A percentile compares a stretch with the other conserved stretches of the same genome.
phyloP scores from a whole-genome alignment of 495 filamentous ascomycete species.

The Neurospora sp. region DNA sequence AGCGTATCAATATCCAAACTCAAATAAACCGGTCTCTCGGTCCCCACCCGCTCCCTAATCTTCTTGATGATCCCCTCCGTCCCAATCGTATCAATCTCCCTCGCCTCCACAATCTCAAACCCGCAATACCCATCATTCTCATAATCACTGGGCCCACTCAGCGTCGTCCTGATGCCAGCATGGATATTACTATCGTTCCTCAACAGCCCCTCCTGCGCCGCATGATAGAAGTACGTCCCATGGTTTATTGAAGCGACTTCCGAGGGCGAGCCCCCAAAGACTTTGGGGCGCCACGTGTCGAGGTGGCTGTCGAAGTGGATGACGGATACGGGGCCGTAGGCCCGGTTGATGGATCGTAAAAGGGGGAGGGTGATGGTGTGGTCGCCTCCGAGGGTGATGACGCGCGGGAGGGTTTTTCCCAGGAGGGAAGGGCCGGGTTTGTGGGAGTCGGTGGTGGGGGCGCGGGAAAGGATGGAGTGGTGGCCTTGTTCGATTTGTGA shows the following conservation, averaged over 20 bases:
- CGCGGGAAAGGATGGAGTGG: conserved; percentile 38
- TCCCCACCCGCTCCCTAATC: conserved; percentile 45
- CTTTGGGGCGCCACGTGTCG: conserved; percentile 66
- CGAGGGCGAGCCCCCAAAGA: conserved; percentile 47
- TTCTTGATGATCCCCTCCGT: conserved; percentile 44
- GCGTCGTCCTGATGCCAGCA: conserved; percentile 65
- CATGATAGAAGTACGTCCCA: conserved; percentile 80
- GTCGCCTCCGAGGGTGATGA: conserved; percentile 76
- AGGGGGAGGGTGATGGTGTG: conserved; percentile 75
- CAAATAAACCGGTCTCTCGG: conserved; percentile 57
- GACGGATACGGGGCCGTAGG: conserved; percentile 71
- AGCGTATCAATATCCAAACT: conserved; percentile 71
- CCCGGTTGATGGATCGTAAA: conserved; percentile 63
- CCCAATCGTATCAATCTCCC: conserved; percentile 60
- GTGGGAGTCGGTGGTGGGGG: conserved; percentile 37
- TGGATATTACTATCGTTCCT: conserved; percentile 60
- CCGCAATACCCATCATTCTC: conserved; percentile 58
- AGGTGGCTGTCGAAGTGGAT: conserved; percentile 79
- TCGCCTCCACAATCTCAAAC: conserved; percentile 58
- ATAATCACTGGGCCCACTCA: conserved; percentile 65
- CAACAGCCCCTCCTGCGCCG: conserved; percentile 64
- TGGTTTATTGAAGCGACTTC: conserved; percentile 66
- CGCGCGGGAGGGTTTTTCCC: conserved; percentile 44
- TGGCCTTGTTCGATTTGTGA: conserved; percentile 70
- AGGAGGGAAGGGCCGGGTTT: conserved; percentile 38